A percentile compares a stretch with the other conserved stretches of the same genome.
Evolutionary conservation across 768 basidiomycete species (phyloP).

Genomic region (Pulveroboletus sp.): DNA sequence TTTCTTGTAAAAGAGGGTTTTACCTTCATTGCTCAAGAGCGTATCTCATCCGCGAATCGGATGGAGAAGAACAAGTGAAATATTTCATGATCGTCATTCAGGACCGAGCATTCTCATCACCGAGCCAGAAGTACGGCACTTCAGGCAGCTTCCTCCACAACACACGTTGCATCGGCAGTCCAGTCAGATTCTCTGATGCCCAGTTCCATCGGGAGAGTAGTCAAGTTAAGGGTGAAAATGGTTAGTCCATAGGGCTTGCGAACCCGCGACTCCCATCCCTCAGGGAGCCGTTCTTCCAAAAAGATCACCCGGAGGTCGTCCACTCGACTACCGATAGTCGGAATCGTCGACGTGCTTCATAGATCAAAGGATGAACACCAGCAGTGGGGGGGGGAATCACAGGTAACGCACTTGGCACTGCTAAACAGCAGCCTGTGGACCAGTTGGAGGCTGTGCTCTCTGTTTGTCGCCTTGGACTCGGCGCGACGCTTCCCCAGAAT

Average conservation of each 20-base stretch:
- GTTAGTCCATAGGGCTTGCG: conserved; percentile 57
- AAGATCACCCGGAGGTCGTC: conserved; percentile 51
- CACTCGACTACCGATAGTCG: conserved; percentile 59
- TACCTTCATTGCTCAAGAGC: too few relatives aligned
- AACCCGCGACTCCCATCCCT: conserved; percentile 64
- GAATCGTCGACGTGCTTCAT: conserved; percentile 54
- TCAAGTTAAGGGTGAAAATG: conserved; percentile 48
- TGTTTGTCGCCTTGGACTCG: conserved; percentile 49
- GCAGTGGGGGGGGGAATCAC: not conserved
- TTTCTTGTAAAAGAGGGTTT: too few relatives aligned
- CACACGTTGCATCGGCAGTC: too few relatives aligned
- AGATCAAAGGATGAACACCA: not conserved
- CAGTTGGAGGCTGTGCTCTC: conserved; percentile 44
- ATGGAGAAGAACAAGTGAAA: too few relatives aligned
- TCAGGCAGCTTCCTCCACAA: too few relatives aligned
- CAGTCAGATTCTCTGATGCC: conserved; percentile 4
- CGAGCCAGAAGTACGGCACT: too few relatives aligned
- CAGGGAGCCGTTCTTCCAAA: conserved; percentile 62
- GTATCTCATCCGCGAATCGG: too few relatives aligned
- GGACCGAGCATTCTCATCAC: too few relatives aligned
- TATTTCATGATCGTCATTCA: too few relatives aligned
- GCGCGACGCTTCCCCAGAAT: conserved; percentile 56
- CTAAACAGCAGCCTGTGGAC: conserved; percentile 60
- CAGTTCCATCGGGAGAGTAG: conserved; percentile 5
- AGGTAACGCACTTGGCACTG: conserved; percentile 53